Base-by-base conservation (phyloP, 2,329 filamentous ascomycete species). In the Cercospora brassicicola region DNA sequence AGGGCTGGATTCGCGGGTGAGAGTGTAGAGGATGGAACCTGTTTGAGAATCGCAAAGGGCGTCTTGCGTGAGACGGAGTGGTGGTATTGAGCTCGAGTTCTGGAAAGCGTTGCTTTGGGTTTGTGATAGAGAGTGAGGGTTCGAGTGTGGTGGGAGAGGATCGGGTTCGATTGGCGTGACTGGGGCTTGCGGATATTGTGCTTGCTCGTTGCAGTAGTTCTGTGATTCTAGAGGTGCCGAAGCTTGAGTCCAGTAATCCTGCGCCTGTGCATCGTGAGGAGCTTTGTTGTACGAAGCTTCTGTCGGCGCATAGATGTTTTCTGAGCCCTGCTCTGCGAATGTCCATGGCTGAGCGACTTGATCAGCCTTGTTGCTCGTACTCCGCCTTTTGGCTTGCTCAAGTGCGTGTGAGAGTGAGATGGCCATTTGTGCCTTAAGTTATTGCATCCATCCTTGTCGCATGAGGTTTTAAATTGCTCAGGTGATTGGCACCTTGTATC, bases 91-190 rank as follows among this genome's bases (percentile, higher is more conserved):
- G 13, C 45, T 39, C 10, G 70, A 68, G 9, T 67, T 68, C 42
- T 65, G 31, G 53, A 66, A 71, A 20, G 72, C 72, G 28, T 51
- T 30, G 36, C 62, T 69, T 61, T 73, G 70, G 11, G 67, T 65
- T 56, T 62, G 67, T 10, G 70, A 72, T 15, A 74, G 62, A 9
- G 67, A 62, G 56, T 73, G 71, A 11, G 72, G 71, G 56, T 71
- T 73, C 1, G 71, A 71, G 48, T 74, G 71, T 23, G 72, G 70
- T 53, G 70, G 72, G 0, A 74, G 66, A 9, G 66, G 69, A 64
- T 73, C 68, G 36, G 73, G 72, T 31, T 69, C 67, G 7, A 72
- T 71, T 31, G 42, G 55, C 48, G 51, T 55, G 10, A 64, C 59
- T 66, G 56, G 30, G 31, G 53, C 48, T 10, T 60, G 36, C 11